Evolutionary conservation across 2,329 filamentous ascomycete species (phyloP), one percentile per base, ranked within the genome.

Genomic region (Ascocoryne sarcoides): DNA sequence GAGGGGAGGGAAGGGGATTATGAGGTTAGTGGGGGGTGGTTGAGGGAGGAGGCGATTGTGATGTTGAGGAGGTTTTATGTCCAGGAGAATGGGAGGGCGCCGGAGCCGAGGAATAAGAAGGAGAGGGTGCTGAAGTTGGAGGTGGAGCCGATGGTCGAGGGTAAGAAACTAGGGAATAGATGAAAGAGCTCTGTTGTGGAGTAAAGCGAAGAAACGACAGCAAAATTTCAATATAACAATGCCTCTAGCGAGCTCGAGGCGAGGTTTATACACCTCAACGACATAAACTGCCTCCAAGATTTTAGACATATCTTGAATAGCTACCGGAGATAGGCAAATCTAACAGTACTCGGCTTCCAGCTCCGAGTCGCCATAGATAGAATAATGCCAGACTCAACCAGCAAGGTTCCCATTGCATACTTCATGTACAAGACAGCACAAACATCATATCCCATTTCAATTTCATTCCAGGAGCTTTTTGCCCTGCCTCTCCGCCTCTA

Each of bases 1-100:
- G 86, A 93, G 58, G 68, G 67, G 17, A 82, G 81, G 48, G 75
- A 95, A 60, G 70, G 69, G 8, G 79, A 85, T 4, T 95, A 85
- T 60, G 79, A 83, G 33, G 87, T 87, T 42, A 82, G 88, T 59
- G 87, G 89, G 29, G 90, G 89, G 1, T 82, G 93, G 68, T 86
- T 87, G 55, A 77, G 87, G 34, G 85, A 95, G 56, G 90, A 96
- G 58, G 90, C 92, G 4, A 93, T 98, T 45, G 89, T 90, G 62
- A 65, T 98, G 51, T 70, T 98, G 50, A 75, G 93, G 48, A 80
- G 90, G 44, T 98, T 98, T 63, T 98, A 98, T 61, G 85, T 98
- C 21, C 92, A 98, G 64, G 89, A 98, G 64, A 98, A 98, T 63
- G 87, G 85, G 49, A 84, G 92, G 70, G 58, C 58, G 16, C 59